phyloP scores from a whole-genome alignment of 192 early-diverging fungal genomes.

The Gorgonomyces haynaldii region DNA sequence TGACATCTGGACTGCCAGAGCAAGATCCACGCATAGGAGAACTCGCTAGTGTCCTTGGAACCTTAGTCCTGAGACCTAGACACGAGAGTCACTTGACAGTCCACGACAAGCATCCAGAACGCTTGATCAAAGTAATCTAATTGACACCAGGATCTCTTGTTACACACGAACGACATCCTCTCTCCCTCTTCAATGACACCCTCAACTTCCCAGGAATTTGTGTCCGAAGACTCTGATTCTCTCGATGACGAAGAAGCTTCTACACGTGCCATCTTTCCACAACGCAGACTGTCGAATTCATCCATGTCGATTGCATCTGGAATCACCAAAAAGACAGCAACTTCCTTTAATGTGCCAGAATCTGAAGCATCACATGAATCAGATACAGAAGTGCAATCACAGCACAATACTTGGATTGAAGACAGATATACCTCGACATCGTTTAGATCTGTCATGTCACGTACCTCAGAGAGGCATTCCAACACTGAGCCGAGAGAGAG shows the following conservation, averaged over 20 bases:
- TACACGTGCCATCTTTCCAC: neutral
- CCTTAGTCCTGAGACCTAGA: constrained; percentile 23
- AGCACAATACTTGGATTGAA: too few relatives aligned
- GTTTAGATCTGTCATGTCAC: too few relatives aligned
- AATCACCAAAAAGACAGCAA: too few relatives aligned
- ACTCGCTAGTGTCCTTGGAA: constrained; percentile 20
- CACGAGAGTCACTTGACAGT: constrained; percentile 21
- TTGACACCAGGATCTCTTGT: neutral
- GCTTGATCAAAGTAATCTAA: constrained; percentile 22
- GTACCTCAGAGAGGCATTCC: too few relatives aligned
- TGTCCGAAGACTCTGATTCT: too few relatives aligned
- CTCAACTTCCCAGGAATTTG: neutral
- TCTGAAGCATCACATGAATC: too few relatives aligned
- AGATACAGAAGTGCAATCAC: too few relatives aligned
- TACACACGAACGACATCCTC: constrained; percentile 13
- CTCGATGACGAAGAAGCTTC: constrained; percentile 3
- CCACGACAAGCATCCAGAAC: constrained; percentile 32
- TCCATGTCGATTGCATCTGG: too few relatives aligned
- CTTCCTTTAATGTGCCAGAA: too few relatives aligned
- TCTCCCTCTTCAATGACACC: constrained; percentile 7
- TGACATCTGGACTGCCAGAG: neutral
- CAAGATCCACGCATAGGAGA: constrained; percentile 17
- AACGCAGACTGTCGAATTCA: too few relatives aligned
- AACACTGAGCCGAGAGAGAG: too few relatives aligned
- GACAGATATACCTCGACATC: too few relatives aligned